Conservation (phyloP, 352 stramenopile species). For the Phytopythium delawarense region DNA sequence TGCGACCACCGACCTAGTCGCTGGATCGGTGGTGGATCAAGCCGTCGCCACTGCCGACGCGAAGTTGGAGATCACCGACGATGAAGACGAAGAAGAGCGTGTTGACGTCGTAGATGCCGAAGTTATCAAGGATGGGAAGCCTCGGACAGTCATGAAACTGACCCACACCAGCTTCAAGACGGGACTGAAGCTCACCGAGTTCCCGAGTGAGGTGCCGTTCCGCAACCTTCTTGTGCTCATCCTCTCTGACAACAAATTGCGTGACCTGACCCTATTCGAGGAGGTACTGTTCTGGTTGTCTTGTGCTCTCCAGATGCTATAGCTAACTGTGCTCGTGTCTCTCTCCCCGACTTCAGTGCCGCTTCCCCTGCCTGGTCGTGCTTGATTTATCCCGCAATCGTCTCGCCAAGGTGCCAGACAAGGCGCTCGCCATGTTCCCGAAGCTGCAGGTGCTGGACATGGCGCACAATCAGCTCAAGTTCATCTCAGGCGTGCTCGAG, state of each 20-base stretch:
- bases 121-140: conserved; percentile 51
- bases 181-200: conserved; percentile 38
- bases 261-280: conserved; percentile 46
- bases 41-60: not conserved
- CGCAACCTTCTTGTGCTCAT: conserved; percentile 58
- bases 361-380: conserved; percentile 43
- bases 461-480: conserved; percentile 48
- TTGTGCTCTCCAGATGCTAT: not conserved
- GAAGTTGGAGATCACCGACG: conserved; percentile 3
- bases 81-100: conserved; percentile 26
- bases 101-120: conserved; percentile 42
- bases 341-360: conserved; percentile 30
- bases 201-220: conserved; percentile 47
- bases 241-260: conserved; percentile 54
- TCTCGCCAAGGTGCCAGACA: conserved; percentile 48
- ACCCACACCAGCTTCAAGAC: conserved; percentile 44
- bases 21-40: not conserved
- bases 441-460: conserved; percentile 68
- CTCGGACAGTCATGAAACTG: conserved; percentile 45
- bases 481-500: conserved; percentile 48
- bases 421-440: conserved; percentile 45
- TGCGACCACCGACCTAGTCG: not conserved
- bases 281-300: conserved; percentile 39
- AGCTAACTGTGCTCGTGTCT: conserved; percentile 4
- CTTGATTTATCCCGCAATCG: conserved; percentile 66